Evolutionary conservation across 768 basidiomycete species (phyloP).

Genomic region (Gautieria morchelliformis): DNA sequence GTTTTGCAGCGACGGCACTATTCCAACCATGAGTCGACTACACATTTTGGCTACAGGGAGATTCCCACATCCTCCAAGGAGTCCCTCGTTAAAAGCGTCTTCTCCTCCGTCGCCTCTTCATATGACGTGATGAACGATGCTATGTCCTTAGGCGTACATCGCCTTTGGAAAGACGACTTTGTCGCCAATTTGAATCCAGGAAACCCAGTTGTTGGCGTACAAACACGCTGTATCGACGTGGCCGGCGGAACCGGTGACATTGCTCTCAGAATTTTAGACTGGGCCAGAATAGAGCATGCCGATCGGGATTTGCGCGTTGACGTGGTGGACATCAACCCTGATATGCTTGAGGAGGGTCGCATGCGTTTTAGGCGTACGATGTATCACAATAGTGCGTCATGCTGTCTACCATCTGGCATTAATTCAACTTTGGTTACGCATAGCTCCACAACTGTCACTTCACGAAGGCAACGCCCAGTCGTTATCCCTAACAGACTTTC

Average conservation of each 20-base stretch:
- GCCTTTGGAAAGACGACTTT: slow-evolving; percentile 94
- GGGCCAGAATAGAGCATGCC: slow-evolving; percentile 78
- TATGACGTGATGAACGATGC: slow-evolving; percentile 99
- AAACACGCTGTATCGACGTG: slow-evolving; percentile 77
- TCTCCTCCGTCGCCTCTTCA: slow-evolving; percentile 88
- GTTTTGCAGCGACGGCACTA: neutral
- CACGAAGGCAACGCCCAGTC: slow-evolving; percentile 88
- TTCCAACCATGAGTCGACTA: slow-evolving; percentile 26
- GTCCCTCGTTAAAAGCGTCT: slow-evolving; percentile 82
- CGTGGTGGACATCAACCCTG: slow-evolving; percentile 87
- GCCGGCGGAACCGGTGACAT: slow-evolving; percentile 98
- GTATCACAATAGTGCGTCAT: slow-evolving; percentile 85
- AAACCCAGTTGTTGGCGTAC: slow-evolving; percentile 47
- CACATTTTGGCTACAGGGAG: slow-evolving; percentile 91
- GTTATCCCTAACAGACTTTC: slow-evolving; percentile 56
- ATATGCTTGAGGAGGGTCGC: slow-evolving; percentile 91
- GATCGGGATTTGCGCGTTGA: slow-evolving; percentile 86
- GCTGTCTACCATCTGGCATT: slow-evolving; percentile 6
- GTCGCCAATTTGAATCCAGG: slow-evolving; percentile 71
- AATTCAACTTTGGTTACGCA: neutral
- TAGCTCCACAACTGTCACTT: slow-evolving; percentile 90
- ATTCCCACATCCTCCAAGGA: slow-evolving; percentile 86
- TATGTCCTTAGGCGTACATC: slow-evolving; percentile 92
- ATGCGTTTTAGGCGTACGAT: slow-evolving; percentile 92
- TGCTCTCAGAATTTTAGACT: slow-evolving; percentile 85